Percentiles rank a stretch among this genome's conserved stretches.
phyloP scores from a whole-genome alignment of 2,329 filamentous ascomycete species.

The Exophiala bonariae region DNA sequence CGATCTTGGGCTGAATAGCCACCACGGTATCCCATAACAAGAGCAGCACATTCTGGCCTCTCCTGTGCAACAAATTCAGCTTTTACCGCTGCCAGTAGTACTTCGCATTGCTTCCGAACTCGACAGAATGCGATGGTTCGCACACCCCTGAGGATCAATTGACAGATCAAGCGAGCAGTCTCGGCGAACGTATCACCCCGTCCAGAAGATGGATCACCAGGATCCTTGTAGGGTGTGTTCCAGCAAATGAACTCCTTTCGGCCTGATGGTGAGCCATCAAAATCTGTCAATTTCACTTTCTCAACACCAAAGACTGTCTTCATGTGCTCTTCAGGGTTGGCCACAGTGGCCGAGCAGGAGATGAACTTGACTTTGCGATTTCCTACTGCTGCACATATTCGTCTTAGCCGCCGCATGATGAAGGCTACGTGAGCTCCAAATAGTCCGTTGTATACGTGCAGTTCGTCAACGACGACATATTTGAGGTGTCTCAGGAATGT shows the following conservation, averaged over 20 bases:
- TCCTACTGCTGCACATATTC: slow-evolving; percentile 86
- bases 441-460: slow-evolving; percentile 95
- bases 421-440: slow-evolving; percentile 93
- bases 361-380: slow-evolving; percentile 86
- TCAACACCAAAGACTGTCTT: slow-evolving; percentile 88
- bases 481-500: slow-evolving; percentile 83
- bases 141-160: slow-evolving; percentile 83
- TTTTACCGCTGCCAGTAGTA: slow-evolving; percentile 76
- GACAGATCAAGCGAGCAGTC: slow-evolving; percentile 86
- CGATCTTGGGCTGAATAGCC: slow-evolving; percentile 93
- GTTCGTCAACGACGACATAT: slow-evolving; percentile 86
- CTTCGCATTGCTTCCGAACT: slow-evolving; percentile 84
- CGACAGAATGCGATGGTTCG: slow-evolving; percentile 91
- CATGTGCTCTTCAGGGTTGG: slow-evolving; percentile 90
- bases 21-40: slow-evolving; percentile 94
- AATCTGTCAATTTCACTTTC: slow-evolving; percentile 78
- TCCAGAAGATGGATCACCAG: slow-evolving; percentile 80
- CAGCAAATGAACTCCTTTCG: slow-evolving; percentile 95
- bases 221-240: slow-evolving; percentile 95
- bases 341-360: slow-evolving; percentile 93
- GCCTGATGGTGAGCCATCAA: slow-evolving; percentile 88
- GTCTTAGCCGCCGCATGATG: slow-evolving; percentile 84
- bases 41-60: slow-evolving; percentile 69
- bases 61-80: slow-evolving; percentile 73
- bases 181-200: slow-evolving; percentile 80